A percentile compares a stretch with the other conserved stretches of the same genome.
phyloP scores from a whole-genome alignment of 345 rosid genomes.

The Salix caprea region DNA sequence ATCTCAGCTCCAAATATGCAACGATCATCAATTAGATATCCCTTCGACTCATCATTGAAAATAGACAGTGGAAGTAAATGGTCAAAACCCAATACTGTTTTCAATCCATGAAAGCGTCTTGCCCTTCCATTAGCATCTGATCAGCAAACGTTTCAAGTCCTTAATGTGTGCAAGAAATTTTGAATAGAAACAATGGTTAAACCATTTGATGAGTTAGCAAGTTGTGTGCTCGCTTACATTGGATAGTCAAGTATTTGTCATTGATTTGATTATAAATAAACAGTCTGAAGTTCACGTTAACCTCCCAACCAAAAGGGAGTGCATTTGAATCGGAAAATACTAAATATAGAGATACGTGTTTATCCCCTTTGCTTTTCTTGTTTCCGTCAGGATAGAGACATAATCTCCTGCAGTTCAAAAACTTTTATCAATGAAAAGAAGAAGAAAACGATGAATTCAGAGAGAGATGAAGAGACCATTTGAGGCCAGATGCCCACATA shows the following conservation, averaged over 20 bases:
- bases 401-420: conserved; percentile 1
- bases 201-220: too few species aligned
- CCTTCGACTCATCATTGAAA: background rate
- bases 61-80: background rate
- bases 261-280: conserved; percentile 8
- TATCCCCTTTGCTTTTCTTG: background rate
- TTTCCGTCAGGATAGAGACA: conserved; percentile 9
- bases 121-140: background rate
- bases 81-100: background rate
- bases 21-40: conserved; percentile 10
- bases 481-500: background rate
- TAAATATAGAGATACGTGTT: conserved; percentile 1
- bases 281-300: conserved; percentile 5
- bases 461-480: background rate
- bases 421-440: background rate
- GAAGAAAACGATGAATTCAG: background rate
- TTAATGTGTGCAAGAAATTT: background rate
- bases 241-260: background rate
- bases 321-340: background rate
- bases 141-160: background rate
- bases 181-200: background rate
- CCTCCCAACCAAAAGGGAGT: background rate
- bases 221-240: background rate
- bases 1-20: conserved; percentile 16
- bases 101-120: background rate